phyloP scores from a whole-genome alignment of 2,329 filamentous ascomycete species.

The Cercospora nicotianae region DNA sequence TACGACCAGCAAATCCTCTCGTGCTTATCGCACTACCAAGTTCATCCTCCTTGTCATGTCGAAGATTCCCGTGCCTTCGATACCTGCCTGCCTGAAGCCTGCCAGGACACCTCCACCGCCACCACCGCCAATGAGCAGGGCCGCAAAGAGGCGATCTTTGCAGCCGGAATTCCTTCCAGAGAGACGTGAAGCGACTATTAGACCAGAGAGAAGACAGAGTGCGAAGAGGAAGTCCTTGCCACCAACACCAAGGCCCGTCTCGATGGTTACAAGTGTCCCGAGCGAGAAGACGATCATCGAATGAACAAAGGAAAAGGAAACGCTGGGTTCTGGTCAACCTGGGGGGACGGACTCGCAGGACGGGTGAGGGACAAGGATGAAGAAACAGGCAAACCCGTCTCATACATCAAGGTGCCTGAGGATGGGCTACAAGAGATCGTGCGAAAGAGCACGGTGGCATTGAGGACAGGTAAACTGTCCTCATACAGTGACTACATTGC shows the following conservation, averaged over 20 bases:
- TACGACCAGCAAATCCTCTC: not conserved
- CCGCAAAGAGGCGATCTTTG: not conserved
- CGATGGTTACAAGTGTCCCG: not conserved
- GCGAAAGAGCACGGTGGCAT: not conserved
- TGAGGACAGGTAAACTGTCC: not conserved
- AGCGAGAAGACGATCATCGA: not conserved
- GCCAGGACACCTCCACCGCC: not conserved
- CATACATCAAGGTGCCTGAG: not conserved
- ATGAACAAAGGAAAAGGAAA: not conserved
- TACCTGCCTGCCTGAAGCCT: not conserved
- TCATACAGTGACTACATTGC: not conserved
- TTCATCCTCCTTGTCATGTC: slow-evolving; percentile 11
- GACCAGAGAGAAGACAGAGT: slow-evolving; percentile 6
- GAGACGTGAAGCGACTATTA: not conserved
- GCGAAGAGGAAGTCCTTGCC: not conserved
- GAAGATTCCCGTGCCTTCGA: not conserved
- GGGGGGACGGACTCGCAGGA: not conserved
- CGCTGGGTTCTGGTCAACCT: not conserved
- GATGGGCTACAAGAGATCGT: not conserved
- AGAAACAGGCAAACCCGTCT: not conserved
- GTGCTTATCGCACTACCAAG: slow-evolving; percentile 8
- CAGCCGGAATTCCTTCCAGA: slow-evolving; percentile 3
- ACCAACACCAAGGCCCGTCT: not conserved
- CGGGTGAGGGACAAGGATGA: not conserved
- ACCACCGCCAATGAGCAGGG: not conserved